phyloP scores from a whole-genome alignment of 805 yeast species.

The Middelhovenomyces tepae region DNA sequence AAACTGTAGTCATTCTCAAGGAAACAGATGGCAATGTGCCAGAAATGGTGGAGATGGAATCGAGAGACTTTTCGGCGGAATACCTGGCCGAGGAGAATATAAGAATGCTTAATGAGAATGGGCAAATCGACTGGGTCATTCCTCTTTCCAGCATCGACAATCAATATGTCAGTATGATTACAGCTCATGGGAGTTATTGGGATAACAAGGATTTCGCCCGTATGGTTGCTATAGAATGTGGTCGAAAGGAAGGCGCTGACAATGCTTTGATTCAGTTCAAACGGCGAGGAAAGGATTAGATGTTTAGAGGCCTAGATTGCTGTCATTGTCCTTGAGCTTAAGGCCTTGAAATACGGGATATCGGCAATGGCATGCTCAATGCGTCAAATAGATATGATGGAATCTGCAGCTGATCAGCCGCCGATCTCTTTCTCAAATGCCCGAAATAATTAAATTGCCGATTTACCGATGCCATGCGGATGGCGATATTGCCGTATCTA shows the following conservation, averaged over 20 bases:
- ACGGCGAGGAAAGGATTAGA: too few species aligned
- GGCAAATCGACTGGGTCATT: conserved; percentile 75
- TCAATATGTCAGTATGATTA: conserved; percentile 70
- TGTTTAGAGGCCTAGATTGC: too few species aligned
- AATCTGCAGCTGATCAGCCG: conserved; percentile 2
- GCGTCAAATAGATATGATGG: too few species aligned
- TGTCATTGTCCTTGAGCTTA: too few species aligned
- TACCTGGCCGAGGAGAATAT: conserved; percentile 31
- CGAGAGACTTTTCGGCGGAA: conserved; percentile 18
- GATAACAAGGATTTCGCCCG: conserved; percentile 81
- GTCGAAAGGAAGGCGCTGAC: conserved; percentile 23
- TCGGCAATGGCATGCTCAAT: too few species aligned
- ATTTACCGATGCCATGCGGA: too few species aligned
- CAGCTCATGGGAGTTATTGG: conserved; percentile 86
- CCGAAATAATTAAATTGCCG: too few species aligned
- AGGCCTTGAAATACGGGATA: too few species aligned
- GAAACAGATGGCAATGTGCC: conserved; percentile 7
- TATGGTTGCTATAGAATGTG: conserved; percentile 31
- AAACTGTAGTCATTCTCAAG: conserved; percentile 3
- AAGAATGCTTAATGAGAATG: conserved; percentile 54
- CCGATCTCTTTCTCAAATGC: too few species aligned
- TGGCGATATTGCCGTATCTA: too few species aligned
- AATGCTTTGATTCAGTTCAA: conserved; percentile 21
- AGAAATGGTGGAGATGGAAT: conserved; percentile 18
- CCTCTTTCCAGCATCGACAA: conserved; percentile 51